Evolutionary conservation across 257 asterid genomes (phyloP).

Genomic region (Craterostigma plantagineum): DNA sequence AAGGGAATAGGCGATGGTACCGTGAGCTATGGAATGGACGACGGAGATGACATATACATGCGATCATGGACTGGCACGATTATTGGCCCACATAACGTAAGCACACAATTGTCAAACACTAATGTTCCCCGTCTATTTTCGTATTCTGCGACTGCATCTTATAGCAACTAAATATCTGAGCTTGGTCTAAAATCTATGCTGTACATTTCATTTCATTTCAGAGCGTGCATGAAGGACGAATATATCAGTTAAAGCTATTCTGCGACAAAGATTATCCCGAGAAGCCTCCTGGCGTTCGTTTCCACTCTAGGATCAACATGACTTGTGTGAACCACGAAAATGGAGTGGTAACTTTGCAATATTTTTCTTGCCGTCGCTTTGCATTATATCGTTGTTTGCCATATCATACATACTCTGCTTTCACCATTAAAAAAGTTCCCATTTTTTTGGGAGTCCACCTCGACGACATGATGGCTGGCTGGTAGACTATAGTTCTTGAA

Average conservation of each 20-base stretch:
- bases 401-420: too few species aligned
- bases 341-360: constrained; percentile 39
- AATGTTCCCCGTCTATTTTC: too few species aligned
- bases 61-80: constrained; percentile 85
- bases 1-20: constrained; percentile 88
- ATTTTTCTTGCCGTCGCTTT: not conserved
- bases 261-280: constrained; percentile 93
- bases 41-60: constrained; percentile 76
- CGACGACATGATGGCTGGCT: too few species aligned
- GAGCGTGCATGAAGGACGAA: constrained; percentile 90
- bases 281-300: constrained; percentile 83
- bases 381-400: too few species aligned
- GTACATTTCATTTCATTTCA: constrained; percentile 14
- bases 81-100: constrained; percentile 68
- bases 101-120: too few species aligned
- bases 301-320: constrained; percentile 76
- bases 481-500: too few species aligned
- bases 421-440: not conserved
- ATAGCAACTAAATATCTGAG: too few species aligned
- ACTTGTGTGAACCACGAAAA: constrained; percentile 63
- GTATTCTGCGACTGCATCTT: too few species aligned
- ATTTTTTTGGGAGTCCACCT: too few species aligned
- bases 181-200: not conserved
- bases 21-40: constrained; percentile 90
- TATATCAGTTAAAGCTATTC: constrained; percentile 71